Evolutionary conservation across 768 basidiomycete species (phyloP).

Genomic region (Russula earlei): DNA sequence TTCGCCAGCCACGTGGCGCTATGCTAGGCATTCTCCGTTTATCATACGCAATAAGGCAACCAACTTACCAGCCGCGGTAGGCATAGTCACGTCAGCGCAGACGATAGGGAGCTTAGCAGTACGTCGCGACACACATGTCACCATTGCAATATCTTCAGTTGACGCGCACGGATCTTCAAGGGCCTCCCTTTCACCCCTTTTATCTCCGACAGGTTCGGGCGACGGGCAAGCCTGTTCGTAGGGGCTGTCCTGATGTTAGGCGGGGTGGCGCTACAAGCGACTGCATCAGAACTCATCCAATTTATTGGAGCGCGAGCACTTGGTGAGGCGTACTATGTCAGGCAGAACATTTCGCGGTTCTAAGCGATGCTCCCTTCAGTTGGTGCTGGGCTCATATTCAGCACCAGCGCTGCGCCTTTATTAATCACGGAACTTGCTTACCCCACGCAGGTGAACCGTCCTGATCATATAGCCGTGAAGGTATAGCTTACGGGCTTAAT

Average conservation of each 20-base stretch:
- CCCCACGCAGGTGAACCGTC: conserved; percentile 48
- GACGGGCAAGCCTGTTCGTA: conserved; percentile 47
- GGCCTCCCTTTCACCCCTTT: conserved; percentile 55
- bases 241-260: conserved; percentile 56
- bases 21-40: conserved; percentile 32
- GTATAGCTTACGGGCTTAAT: conserved; percentile 20
- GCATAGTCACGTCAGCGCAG: conserved; percentile 58
- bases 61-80: conserved; percentile 27
- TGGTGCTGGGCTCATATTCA: conserved; percentile 54
- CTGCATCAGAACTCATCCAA: conserved; percentile 36
- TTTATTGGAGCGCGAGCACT: conserved; percentile 51
- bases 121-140: conserved; percentile 24
- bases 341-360: not conserved
- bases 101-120: conserved; percentile 46
- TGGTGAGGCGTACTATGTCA: conserved; percentile 29
- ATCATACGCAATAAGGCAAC: not conserved
- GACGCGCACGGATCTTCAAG: conserved; percentile 22
- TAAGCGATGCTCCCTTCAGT: conserved; percentile 31
- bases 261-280: conserved; percentile 49
- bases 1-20: conserved; percentile 42
- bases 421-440: conserved; percentile 60
- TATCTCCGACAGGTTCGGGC: conserved; percentile 52
- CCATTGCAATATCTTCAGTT: no score
- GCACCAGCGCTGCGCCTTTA: conserved; percentile 52
- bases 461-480: not conserved